phyloP scores from a whole-genome alignment of 2,329 filamentous ascomycete genomes.

The Arthrobotrys iridis region DNA sequence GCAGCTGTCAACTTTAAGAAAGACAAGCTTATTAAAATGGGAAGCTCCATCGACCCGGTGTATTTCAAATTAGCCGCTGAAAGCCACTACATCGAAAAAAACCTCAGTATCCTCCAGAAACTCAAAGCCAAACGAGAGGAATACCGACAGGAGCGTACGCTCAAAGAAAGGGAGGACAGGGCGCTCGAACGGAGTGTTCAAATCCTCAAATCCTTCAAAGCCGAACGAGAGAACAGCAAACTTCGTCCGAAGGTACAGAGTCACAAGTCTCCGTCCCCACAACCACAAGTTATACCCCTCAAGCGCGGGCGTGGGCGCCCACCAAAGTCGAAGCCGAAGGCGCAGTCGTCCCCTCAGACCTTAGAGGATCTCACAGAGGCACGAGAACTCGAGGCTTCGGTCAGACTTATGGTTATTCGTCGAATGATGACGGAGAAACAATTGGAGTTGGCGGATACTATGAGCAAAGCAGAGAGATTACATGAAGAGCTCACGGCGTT shows the following conservation, averaged over 20 bases:
- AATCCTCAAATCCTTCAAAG: constrained; percentile 1
- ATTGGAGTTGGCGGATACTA: neutral
- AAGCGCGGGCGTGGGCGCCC: constrained; percentile 18
- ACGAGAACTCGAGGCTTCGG: neutral
- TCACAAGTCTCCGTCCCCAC: neutral
- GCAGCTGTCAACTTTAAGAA: neutral
- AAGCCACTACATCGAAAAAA: neutral
- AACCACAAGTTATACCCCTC: neutral
- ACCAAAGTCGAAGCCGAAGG: neutral
- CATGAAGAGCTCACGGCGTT: neutral
- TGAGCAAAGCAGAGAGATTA: neutral
- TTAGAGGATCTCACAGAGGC: neutral
- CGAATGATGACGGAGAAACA: neutral
- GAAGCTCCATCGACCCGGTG: too few relatives aligned
- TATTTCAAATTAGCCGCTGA: too few relatives aligned
- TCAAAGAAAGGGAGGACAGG: neutral
- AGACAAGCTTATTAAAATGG: too few relatives aligned
- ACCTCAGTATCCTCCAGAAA: neutral
- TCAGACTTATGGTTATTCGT: neutral
- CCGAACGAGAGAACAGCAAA: constrained; percentile 5
- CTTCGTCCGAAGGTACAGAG: neutral
- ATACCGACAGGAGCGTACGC: neutral
- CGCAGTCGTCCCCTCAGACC: neutral
- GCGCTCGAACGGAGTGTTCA: neutral
- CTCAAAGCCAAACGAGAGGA: neutral